These are phyloP conservation scores for Cymbopogon citratus DNA, from an alignment of 176 grass and related monocot species.

Conservation along the genomic window DNA sequence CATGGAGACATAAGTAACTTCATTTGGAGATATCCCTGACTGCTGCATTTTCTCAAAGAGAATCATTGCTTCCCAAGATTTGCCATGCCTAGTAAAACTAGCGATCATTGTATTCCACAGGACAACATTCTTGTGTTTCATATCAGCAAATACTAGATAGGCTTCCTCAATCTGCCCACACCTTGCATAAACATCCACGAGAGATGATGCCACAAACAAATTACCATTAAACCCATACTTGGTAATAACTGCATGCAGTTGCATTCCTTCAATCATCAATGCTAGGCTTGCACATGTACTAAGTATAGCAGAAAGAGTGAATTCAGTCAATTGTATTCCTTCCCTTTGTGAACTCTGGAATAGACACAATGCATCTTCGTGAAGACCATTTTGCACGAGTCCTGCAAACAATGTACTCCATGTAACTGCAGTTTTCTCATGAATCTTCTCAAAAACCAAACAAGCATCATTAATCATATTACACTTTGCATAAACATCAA, in stretches of 20 bases:
- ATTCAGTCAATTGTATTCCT: constrained; percentile 47
- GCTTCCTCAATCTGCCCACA: constrained; percentile 49
- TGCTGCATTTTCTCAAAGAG: constrained; percentile 80
- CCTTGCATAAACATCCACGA: constrained; percentile 61
- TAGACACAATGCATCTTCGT: constrained; percentile 44
- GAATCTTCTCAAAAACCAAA: constrained; percentile 54
- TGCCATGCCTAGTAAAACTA: constrained; percentile 58
- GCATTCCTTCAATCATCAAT: constrained; percentile 49
- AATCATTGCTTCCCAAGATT: constrained; percentile 54
- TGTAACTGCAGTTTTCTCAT: constrained; percentile 59
- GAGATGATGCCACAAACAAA: constrained; percentile 51
- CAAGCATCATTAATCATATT: constrained; percentile 52
- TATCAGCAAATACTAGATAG: constrained; percentile 46
- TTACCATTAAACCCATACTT: constrained; percentile 48
- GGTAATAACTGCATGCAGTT: constrained; percentile 40
- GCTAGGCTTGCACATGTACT: constrained; percentile 52
- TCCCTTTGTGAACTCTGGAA: constrained; percentile 37
- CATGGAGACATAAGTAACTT: constrained; percentile 55
- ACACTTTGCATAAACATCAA: constrained; percentile 66
- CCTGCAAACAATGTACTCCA: constrained; percentile 62
- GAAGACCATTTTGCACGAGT: constrained; percentile 59
- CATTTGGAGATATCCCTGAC: constrained; percentile 37
- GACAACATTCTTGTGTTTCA: constrained; percentile 45
- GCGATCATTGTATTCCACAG: constrained; percentile 66
- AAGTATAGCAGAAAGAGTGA: constrained; percentile 55